A percentile compares a stretch with the other conserved stretches of the same genome.
phyloP scores from a whole-genome alignment of 2,329 filamentous ascomycete genomes.

The Pestalotiopsis sp. region DNA sequence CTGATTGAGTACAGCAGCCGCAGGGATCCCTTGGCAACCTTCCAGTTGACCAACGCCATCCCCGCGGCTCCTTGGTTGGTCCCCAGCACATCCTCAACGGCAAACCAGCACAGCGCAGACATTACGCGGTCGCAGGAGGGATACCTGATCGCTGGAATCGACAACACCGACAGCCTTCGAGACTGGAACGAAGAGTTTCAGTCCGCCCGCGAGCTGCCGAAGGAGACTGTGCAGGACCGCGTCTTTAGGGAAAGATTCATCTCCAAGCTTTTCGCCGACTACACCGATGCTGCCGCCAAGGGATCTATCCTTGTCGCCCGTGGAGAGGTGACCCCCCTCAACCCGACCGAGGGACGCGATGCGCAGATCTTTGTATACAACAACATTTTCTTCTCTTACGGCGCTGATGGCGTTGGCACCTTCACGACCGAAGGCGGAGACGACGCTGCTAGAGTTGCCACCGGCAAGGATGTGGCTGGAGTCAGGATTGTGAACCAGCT shows the following conservation, averaged over 20 bases:
- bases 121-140: constrained; percentile 90
- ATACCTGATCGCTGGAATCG: constrained; percentile 84
- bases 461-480: constrained; percentile 93
- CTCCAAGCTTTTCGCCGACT: constrained; percentile 96
- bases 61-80: constrained; percentile 93
- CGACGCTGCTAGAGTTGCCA: constrained; percentile 92
- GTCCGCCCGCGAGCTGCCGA: constrained; percentile 90
- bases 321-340: constrained; percentile 89
- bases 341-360: constrained; percentile 89
- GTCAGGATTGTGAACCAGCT: constrained; percentile 96
- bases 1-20: constrained; percentile 84
- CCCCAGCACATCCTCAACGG: constrained; percentile 63
- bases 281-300: constrained; percentile 90
- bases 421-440: constrained; percentile 96
- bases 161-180: constrained; percentile 90
- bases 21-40: constrained; percentile 86
- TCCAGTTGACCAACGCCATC: constrained; percentile 93
- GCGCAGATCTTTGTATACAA: constrained; percentile 99
- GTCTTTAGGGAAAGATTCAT: constrained; percentile 94
- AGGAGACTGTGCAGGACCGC: constrained; percentile 90
- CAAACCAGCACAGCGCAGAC: constrained; percentile 76
- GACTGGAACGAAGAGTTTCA: constrained; percentile 99
- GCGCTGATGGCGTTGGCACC: constrained; percentile 94
- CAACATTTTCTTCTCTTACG: constrained; percentile 99
- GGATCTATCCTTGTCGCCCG: constrained; percentile 90